Conservation (phyloP, 345 rosid species). For the Camelina neglecta region DNA sequence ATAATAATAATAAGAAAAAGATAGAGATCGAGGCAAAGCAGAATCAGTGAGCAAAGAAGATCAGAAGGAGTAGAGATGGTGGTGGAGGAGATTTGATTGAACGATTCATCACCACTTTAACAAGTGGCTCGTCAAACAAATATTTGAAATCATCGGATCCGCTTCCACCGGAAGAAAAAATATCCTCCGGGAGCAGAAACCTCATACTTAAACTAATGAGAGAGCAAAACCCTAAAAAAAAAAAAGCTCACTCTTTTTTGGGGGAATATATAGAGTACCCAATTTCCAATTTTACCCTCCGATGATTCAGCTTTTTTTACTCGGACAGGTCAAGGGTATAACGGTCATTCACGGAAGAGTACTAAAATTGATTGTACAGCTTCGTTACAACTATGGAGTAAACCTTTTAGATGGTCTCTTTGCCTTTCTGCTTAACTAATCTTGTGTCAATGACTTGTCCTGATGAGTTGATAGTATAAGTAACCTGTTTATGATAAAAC, state of each 20-base stretch:
- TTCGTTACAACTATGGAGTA: constrained; percentile 24
- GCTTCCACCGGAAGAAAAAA: constrained; percentile 41
- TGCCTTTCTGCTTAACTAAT: constrained; percentile 52
- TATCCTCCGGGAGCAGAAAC: constrained; percentile 49
- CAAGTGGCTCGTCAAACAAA: constrained; percentile 6
- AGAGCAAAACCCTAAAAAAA: constrained; percentile 39
- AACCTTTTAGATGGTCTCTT: constrained; percentile 51
- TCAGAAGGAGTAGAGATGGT: background rate
- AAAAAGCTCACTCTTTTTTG: background rate
- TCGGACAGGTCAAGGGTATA: background rate
- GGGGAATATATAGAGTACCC: constrained; percentile 19
- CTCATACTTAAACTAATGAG: constrained; percentile 54
- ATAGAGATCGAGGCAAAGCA: background rate
- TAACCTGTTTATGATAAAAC: constrained; percentile 51
- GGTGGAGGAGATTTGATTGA: background rate
- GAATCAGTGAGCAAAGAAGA: background rate
- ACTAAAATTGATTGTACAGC: background rate
- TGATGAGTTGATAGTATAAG: constrained; percentile 54
- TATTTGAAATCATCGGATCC: constrained; percentile 48
- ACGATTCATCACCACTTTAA: constrained; percentile 40
- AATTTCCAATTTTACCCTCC: constrained; percentile 41
- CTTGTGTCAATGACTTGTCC: constrained; percentile 57
- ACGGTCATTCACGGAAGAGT: constrained; percentile 1
- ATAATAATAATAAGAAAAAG: background rate
- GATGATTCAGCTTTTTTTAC: background rate